phyloP scores from a whole-genome alignment of 192 early-diverging fungal genomes.

The Chytriomyces sp. region DNA sequence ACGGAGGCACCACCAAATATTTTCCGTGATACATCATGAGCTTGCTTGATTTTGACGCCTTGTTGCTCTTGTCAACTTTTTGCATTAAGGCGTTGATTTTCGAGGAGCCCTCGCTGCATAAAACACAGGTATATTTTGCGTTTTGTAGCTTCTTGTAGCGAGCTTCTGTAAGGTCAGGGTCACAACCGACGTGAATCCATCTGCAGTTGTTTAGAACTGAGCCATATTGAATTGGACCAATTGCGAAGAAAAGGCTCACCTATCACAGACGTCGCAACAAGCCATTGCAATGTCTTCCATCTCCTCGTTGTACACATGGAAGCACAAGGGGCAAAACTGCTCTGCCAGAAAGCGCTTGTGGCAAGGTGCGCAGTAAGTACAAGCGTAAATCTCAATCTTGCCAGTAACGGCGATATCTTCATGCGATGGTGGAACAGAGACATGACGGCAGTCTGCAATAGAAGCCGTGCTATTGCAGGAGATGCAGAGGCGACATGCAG shows the following conservation, averaged over 20 bases:
- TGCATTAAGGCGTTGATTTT: constrained; percentile 21
- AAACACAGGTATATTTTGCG: constrained; percentile 49
- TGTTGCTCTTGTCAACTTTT: constrained; percentile 13
- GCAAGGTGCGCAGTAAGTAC: constrained; percentile 51
- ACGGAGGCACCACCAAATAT: constrained; percentile 36
- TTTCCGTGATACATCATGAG: constrained; percentile 36
- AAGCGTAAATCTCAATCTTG: constrained; percentile 43
- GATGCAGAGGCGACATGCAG: constrained; percentile 43
- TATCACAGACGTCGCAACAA: constrained; percentile 53
- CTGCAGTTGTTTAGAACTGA: too few relatives aligned
- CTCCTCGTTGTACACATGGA: constrained; percentile 48
- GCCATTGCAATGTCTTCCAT: constrained; percentile 52
- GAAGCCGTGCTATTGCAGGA: constrained; percentile 33
- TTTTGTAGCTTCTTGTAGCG: constrained; percentile 41
- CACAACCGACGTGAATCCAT: constrained; percentile 61
- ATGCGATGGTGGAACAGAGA: constrained; percentile 35
- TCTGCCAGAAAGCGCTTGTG: constrained; percentile 38
- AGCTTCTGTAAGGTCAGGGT: constrained; percentile 44
- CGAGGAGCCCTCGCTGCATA: constrained; percentile 37
- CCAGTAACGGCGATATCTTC: constrained; percentile 25
- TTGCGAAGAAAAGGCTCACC: constrained; percentile 37
- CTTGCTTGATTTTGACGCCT: constrained; percentile 11
- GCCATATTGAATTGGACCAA: too few relatives aligned
- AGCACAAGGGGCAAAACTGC: constrained; percentile 52
- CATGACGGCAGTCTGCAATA: constrained; percentile 39